These are phyloP conservation scores for Catharanthus roseus DNA, from an alignment of 257 asterid species.

Conservation along the genomic window DNA sequence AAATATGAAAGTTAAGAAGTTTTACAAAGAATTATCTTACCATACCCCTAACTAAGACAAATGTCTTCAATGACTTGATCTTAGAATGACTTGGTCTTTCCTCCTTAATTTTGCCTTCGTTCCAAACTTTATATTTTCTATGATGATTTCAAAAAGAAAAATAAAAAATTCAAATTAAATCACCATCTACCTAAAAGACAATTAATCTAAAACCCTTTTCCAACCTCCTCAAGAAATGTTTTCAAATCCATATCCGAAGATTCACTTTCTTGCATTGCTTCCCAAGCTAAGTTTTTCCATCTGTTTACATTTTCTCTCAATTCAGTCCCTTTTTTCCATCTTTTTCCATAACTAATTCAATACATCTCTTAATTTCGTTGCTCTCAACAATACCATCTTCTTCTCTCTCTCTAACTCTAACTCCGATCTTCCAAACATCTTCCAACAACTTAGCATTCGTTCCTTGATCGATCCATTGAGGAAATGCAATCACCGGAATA, in stretches of 20 bases:
- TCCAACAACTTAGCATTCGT: conserved; percentile 28
- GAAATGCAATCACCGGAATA: conserved; percentile 27
- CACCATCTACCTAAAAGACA: too few relatives aligned
- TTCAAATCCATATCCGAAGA: conserved; percentile 19
- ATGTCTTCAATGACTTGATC: too few relatives aligned
- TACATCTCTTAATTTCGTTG: conserved; percentile 24
- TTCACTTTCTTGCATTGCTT: conserved; percentile 25
- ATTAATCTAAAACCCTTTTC: background rate
- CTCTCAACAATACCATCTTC: conserved; percentile 22
- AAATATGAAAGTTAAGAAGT: too few relatives aligned
- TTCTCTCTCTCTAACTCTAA: conserved; percentile 11
- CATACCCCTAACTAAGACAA: too few relatives aligned
- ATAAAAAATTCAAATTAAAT: too few relatives aligned
- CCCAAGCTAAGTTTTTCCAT: conserved; percentile 24
- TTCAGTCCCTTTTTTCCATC: conserved; percentile 10
- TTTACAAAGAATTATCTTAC: too few relatives aligned
- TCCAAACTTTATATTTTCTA: too few relatives aligned
- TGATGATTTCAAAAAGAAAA: too few relatives aligned
- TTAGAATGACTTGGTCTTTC: too few relatives aligned
- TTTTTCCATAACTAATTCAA: conserved; percentile 21
- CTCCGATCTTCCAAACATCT: conserved; percentile 29
- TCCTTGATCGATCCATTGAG: conserved; percentile 32
- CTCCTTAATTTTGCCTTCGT: too few relatives aligned
- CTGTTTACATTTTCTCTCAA: conserved; percentile 21
- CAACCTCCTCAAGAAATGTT: conserved; percentile 10